phyloP scores from a whole-genome alignment of 108 stramenopile genomes.

The Nitzschia sp. region DNA sequence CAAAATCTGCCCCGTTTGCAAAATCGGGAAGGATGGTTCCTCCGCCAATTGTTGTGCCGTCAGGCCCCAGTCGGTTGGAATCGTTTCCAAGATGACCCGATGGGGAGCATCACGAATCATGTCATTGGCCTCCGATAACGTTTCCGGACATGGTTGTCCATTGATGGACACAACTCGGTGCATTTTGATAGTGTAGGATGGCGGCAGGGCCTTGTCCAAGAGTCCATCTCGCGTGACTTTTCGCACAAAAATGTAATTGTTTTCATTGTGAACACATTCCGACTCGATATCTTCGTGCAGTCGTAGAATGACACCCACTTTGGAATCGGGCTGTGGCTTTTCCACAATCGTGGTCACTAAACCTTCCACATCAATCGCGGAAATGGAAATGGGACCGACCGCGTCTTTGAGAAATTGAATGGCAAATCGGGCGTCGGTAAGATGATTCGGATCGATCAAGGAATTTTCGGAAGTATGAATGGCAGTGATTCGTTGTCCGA shows the following conservation, averaged over 20 bases:
- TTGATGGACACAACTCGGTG: slow-evolving; percentile 8
- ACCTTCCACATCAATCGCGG: background rate
- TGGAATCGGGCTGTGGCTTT: background rate
- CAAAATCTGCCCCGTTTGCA: slow-evolving; percentile 1
- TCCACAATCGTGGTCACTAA: background rate
- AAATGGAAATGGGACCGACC: background rate
- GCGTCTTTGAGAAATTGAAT: background rate
- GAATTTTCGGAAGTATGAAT: background rate
- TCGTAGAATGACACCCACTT: background rate
- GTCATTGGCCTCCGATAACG: background rate
- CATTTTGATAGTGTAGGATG: background rate
- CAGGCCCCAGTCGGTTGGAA: background rate
- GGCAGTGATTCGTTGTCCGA: background rate
- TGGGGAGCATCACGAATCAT: background rate
- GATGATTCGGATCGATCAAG: background rate
- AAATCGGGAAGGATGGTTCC: background rate
- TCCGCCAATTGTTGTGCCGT: background rate
- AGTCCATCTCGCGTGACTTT: background rate
- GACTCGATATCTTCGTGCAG: background rate
- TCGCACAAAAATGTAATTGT: background rate
- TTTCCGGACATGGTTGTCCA: background rate
- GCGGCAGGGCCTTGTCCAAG: background rate
- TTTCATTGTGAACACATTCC: background rate
- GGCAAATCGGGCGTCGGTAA: background rate
- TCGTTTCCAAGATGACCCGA: background rate